A percentile compares a stretch with the other conserved stretches of the same genome.
These are phyloP conservation scores for Penicillium sp. DNA, from an alignment of 2,329 filamentous ascomycete species.

Conservation along the genomic window DNA sequence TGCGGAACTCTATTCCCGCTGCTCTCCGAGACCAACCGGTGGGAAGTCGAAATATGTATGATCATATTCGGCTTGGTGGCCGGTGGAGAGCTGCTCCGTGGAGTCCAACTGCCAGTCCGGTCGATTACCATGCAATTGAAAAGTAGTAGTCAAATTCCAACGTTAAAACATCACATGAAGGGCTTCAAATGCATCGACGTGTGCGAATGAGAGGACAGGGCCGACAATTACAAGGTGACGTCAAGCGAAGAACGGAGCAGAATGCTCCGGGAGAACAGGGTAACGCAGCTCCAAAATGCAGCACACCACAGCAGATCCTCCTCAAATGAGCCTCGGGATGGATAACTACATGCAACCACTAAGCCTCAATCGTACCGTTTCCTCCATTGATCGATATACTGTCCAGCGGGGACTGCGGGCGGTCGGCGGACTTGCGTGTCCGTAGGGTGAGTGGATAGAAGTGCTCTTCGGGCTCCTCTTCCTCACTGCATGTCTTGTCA, in stretches of 20 bases:
- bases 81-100: too few relatives aligned
- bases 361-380: constrained; percentile 5
- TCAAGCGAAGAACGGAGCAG: constrained; percentile 6
- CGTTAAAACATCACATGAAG: constrained; percentile 4
- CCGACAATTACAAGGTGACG: constrained; percentile 17
- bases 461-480: constrained; percentile 83
- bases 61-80: too few relatives aligned
- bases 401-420: constrained; percentile 38
- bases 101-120: too few relatives aligned
- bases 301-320: not conserved
- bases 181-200: constrained; percentile 22
- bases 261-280: constrained; percentile 5
- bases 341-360: not conserved
- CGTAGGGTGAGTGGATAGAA: constrained; percentile 67
- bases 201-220: constrained; percentile 16
- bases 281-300: constrained; percentile 14
- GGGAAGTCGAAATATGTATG: too few relatives aligned
- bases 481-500: constrained; percentile 61
- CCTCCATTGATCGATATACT: constrained; percentile 33
- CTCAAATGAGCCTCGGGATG: not conserved
- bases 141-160: constrained; percentile 3
- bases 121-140: too few relatives aligned
- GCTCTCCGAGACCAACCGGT: constrained; percentile 17
- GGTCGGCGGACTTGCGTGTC: constrained; percentile 43
- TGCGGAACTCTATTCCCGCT: constrained; percentile 12